A percentile compares a stretch with the other conserved stretches of the same genome.
phyloP scores from a whole-genome alignment of 2,329 filamentous ascomycete species.

The Acephala macrosclerotiorum region DNA sequence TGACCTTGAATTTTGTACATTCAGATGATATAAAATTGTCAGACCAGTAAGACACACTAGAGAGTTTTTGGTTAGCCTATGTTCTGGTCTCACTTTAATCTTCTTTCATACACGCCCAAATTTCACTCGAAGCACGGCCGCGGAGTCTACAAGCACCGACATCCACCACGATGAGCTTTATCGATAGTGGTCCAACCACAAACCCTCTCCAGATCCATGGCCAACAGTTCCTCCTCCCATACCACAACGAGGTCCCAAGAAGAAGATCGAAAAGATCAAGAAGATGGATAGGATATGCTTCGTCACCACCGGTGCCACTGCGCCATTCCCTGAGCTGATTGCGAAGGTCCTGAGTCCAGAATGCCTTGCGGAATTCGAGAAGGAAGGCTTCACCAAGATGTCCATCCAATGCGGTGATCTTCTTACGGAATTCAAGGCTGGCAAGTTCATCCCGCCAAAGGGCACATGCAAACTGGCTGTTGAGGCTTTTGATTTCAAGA shows the following conservation, averaged over 20 bases:
- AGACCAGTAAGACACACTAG: neutral
- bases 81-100: neutral
- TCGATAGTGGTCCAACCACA: neutral
- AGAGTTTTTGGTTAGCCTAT: neutral
- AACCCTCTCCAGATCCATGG: neutral
- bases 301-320: slow-evolving; percentile 92
- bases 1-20: neutral
- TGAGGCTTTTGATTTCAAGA: slow-evolving; percentile 71
- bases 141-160: neutral
- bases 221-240: neutral
- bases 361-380: slow-evolving; percentile 68
- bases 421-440: slow-evolving; percentile 57
- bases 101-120: neutral
- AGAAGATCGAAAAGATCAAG: no score
- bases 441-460: slow-evolving; percentile 45
- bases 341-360: slow-evolving; percentile 64
- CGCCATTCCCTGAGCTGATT: slow-evolving; percentile 78
- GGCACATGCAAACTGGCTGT: slow-evolving; percentile 55
- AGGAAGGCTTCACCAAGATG: slow-evolving; percentile 72
- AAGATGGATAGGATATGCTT: slow-evolving; percentile 62
- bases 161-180: neutral
- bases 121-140: neutral
- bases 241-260: no score
- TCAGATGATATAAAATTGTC: slow-evolving; percentile 14
- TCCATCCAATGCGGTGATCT: slow-evolving; percentile 81